phyloP scores from a whole-genome alignment of 352 stramenopile genomes.

The Globisporangium iwayamae region DNA sequence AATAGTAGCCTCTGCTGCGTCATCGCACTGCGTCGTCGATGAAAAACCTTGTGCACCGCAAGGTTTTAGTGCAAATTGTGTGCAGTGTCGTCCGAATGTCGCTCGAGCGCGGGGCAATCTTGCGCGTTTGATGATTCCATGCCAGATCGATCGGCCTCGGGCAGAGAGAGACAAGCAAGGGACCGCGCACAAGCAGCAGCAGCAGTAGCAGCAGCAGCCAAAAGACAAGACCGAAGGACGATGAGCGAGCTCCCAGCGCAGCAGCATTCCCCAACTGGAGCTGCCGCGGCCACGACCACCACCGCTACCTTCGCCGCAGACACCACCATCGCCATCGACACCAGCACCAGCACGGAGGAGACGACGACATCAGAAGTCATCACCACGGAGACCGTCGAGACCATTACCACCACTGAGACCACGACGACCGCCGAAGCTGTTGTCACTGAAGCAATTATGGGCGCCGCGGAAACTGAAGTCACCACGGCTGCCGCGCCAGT shows the following conservation, averaged over 20 bases:
- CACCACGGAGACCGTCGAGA: conserved; percentile 6
- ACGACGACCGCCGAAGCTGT: conserved; percentile 9
- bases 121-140: conserved; percentile 7
- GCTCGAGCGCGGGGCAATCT: not conserved
- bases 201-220: not conserved
- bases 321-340: not conserved
- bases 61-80: no score
- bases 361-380: not conserved
- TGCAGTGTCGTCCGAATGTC: not conserved
- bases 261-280: conserved; percentile 17
- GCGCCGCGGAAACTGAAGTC: not conserved
- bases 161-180: not conserved
- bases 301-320: not conserved
- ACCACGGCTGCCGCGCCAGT: not conserved
- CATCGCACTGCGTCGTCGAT: conserved; percentile 1
- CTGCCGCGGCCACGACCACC: conserved; percentile 6
- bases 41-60: not conserved
- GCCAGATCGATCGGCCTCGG: not conserved
- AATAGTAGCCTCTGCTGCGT: conserved; percentile 14
- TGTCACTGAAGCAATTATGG: not conserved
- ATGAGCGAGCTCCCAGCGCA: conserved; percentile 4
- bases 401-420: conserved; percentile 9
- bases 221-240: not conserved
- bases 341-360: not conserved
- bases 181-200: not conserved